A percentile compares a stretch with the other conserved stretches of the same genome.
Evolutionary conservation across 768 basidiomycete species (phyloP).

Genomic region (Tylopilus cervinicoccineus): DNA sequence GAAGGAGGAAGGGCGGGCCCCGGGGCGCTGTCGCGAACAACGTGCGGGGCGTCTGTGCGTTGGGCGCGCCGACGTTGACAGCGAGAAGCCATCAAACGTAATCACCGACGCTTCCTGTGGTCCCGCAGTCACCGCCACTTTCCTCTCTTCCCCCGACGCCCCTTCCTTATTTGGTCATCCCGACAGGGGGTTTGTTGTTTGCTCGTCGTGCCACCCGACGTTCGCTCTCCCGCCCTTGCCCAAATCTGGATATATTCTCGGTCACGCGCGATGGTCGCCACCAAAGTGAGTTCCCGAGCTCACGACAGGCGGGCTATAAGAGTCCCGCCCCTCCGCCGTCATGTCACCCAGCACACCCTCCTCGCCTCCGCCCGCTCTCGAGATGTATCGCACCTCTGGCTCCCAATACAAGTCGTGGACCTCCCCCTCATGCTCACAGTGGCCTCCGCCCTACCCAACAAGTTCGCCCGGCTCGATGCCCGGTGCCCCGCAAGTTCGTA

Average conservation of each 20-base stretch:
- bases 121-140: slow-evolving; percentile 20
- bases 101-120: slow-evolving; percentile 18
- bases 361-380: slow-evolving; percentile 1
- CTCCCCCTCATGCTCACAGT: slow-evolving; percentile 5
- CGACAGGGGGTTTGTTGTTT: slow-evolving; percentile 16
- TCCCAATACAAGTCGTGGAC: slow-evolving; percentile 24
- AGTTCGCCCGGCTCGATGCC: slow-evolving; percentile 22
- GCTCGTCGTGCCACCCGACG: slow-evolving; percentile 14
- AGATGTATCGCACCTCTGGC: slow-evolving; percentile 20
- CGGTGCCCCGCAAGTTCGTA: slow-evolving; percentile 21
- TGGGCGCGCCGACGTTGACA: slow-evolving; percentile 4
- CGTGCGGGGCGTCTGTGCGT: slow-evolving; percentile 14
- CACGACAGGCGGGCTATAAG: slow-evolving; percentile 26
- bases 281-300: slow-evolving; percentile 21
- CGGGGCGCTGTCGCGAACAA: slow-evolving; percentile 3
- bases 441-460: slow-evolving; percentile 9
- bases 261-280: slow-evolving; percentile 8
- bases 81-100: slow-evolving; percentile 16
- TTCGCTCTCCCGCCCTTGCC: slow-evolving; percentile 27
- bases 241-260: slow-evolving; percentile 10
- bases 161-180: slow-evolving; percentile 16
- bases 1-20: slow-evolving; percentile 11
- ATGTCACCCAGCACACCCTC: slow-evolving; percentile 20
- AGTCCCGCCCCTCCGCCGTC: slow-evolving; percentile 7
- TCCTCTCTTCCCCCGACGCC: slow-evolving; percentile 19